phyloP scores from a whole-genome alignment of 495 filamentous ascomycete genomes.

The Podospora tetraspora region DNA sequence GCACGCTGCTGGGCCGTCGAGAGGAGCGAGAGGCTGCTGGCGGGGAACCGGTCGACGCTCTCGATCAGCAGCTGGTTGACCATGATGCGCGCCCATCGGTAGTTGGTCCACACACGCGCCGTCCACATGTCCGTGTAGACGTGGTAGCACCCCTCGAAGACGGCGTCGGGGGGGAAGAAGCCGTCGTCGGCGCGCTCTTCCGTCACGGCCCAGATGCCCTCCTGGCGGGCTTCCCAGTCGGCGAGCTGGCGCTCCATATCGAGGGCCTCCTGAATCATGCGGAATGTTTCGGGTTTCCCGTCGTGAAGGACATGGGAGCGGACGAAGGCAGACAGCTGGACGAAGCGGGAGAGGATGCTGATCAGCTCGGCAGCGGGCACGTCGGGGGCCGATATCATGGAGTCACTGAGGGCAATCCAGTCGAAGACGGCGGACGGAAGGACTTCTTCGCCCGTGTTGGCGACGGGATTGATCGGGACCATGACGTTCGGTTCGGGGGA shows the following conservation, averaged over 20 bases:
- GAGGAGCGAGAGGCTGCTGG: slow-evolving; percentile 33
- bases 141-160: slow-evolving; percentile 57
- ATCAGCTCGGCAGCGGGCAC: slow-evolving; percentile 30
- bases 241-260: slow-evolving; percentile 33
- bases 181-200: slow-evolving; percentile 19
- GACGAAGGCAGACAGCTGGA: slow-evolving; percentile 29
- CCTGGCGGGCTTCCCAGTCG: slow-evolving; percentile 28
- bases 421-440: slow-evolving; percentile 35
- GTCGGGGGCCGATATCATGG: slow-evolving; percentile 22
- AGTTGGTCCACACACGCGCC: slow-evolving; percentile 57
- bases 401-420: slow-evolving; percentile 31
- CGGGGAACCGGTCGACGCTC: slow-evolving; percentile 27
- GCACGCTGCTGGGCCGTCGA: slow-evolving; percentile 30
- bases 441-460: slow-evolving; percentile 27
- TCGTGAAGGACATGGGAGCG: slow-evolving; percentile 30
- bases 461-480: slow-evolving; percentile 17
- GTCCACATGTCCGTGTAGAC: slow-evolving; percentile 54
- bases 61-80: slow-evolving; percentile 49
- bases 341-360: slow-evolving; percentile 27
- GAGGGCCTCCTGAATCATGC: slow-evolving; percentile 30
- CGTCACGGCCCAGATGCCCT: slow-evolving; percentile 28
- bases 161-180: slow-evolving; percentile 34
- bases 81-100: slow-evolving; percentile 56
- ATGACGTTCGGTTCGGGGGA: slow-evolving; percentile 18
- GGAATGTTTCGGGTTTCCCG: slow-evolving; percentile 25